phyloP scores from a whole-genome alignment of 306 rosid genomes.

The Gillenia trifoliata region DNA sequence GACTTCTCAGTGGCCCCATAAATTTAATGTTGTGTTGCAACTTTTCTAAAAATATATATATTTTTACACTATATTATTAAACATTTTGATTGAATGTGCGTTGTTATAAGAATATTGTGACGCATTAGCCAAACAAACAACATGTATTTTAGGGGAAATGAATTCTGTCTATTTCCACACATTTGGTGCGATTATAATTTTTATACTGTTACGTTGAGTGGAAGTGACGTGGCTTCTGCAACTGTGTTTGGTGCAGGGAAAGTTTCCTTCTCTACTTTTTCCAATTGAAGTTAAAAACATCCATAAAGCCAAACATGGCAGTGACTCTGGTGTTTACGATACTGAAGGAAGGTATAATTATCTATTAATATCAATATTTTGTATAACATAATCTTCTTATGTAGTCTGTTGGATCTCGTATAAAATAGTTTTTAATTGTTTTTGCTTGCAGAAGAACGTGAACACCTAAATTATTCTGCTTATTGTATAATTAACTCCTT shows the following conservation, averaged over 20 bases:
- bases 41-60: background rate
- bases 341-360: constrained; percentile 67
- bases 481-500: no score
- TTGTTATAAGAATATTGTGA: background rate
- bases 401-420: background rate
- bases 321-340: constrained; percentile 86
- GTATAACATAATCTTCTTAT: background rate
- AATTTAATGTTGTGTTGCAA: background rate
- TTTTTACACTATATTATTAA: background rate
- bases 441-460: no score
- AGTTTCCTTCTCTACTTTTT: constrained; percentile 45
- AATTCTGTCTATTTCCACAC: background rate
- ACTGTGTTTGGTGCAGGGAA: constrained; percentile 49
- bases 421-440: no score
- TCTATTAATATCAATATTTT: background rate
- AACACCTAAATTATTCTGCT: background rate
- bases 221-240: background rate
- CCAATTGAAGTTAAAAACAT: constrained; percentile 72
- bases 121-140: background rate
- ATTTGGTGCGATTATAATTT: background rate
- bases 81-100: background rate
- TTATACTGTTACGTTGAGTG: background rate
- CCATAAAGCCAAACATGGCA: constrained; percentile 59
- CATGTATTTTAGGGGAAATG: background rate
- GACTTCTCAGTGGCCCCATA: no score